phyloP scores from a whole-genome alignment of 169 alveolate species.

The Plasmodium yoelii region DNA sequence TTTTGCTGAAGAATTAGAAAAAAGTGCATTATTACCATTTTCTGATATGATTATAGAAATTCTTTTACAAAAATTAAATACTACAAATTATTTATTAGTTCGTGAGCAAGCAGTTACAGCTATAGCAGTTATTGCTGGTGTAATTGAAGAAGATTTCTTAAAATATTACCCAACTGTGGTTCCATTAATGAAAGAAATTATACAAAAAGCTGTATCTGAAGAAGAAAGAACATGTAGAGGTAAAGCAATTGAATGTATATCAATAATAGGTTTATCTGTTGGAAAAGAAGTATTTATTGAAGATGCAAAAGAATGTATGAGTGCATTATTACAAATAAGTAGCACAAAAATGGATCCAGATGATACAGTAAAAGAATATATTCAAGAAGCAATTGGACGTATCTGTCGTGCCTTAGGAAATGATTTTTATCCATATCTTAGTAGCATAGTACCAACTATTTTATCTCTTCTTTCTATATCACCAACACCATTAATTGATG shows the following conservation, averaged over 20 bases:
- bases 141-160: constrained; percentile 90
- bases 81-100: constrained; percentile 80
- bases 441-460: constrained; percentile 89
- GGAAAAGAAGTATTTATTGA: constrained; percentile 86
- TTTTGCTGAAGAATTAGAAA: constrained; percentile 92
- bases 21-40: constrained; percentile 87
- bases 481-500: constrained; percentile 69
- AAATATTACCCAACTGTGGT: constrained; percentile 88
- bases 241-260: constrained; percentile 92
- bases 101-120: constrained; percentile 93
- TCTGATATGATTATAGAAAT: constrained; percentile 88
- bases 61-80: constrained; percentile 82
- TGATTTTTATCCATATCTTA: constrained; percentile 90
- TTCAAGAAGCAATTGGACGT: constrained; percentile 90
- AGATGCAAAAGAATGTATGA: constrained; percentile 91
- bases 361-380: constrained; percentile 91
- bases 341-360: constrained; percentile 88
- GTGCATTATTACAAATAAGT: constrained; percentile 87
- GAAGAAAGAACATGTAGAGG: constrained; percentile 91
- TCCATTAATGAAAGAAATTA: constrained; percentile 89
- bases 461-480: constrained; percentile 54
- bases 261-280: constrained; percentile 91
- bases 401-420: constrained; percentile 90
- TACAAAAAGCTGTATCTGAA: constrained; percentile 82
- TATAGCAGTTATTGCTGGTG: constrained; percentile 94